phyloP scores from a whole-genome alignment of 2,329 filamentous ascomycete genomes.

The Aspergillus japonicus region DNA sequence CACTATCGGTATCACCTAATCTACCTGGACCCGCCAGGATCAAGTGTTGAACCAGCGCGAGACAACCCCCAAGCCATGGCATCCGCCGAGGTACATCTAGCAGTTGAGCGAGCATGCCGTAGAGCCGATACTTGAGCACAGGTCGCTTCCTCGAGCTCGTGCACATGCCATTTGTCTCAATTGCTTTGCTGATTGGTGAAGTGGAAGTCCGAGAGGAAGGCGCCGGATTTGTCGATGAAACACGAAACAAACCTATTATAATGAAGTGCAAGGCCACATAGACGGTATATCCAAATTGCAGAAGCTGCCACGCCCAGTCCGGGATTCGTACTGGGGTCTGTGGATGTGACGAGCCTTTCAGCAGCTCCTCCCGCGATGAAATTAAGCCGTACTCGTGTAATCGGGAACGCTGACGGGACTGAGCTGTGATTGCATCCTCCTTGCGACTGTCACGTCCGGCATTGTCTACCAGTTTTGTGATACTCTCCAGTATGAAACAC shows the following conservation, averaged over 20 bases:
- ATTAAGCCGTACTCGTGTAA: conserved; percentile 60
- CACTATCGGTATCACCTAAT: conserved; percentile 71
- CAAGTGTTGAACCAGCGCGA: conserved; percentile 74
- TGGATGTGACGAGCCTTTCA: conserved; percentile 27
- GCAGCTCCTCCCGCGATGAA: conserved; percentile 33
- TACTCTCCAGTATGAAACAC: conserved; percentile 82
- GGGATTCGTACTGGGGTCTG: conserved; percentile 35
- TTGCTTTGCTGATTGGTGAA: conserved; percentile 25
- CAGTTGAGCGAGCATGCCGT: conserved; percentile 70
- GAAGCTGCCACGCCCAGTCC: conserved; percentile 50
- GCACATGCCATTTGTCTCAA: conserved; percentile 33
- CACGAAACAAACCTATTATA: conserved; percentile 63
- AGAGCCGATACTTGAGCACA: conserved; percentile 73
- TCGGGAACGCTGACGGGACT: conserved; percentile 39
- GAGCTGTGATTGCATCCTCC: conserved; percentile 29
- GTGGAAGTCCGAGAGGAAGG: conserved; percentile 28
- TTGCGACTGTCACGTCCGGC: conserved; percentile 32
- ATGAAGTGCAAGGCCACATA: conserved; percentile 67
- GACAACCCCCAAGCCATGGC: conserved; percentile 80
- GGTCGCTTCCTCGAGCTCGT: conserved; percentile 50
- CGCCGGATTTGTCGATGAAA: conserved; percentile 62
- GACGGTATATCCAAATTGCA: conserved; percentile 52
- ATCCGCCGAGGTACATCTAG: conserved; percentile 75
- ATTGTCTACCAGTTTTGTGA: conserved; percentile 66
- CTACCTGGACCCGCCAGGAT: conserved; percentile 71